Evolutionary conservation across 176 grass and related monocot species (phyloP).

Genomic region (Zea mays): Zm-B73-REFERENCE-NAM-5.0 NC_050098.1:227299001-227299500

Average conservation of each 20-base stretch:
- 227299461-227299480: conserved; percentile 18
- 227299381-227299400: conserved; percentile 9
- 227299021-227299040: conserved; percentile 99
- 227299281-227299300: background rate
- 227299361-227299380: conserved; percentile 19
- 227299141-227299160: conserved; percentile 33
- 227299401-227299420: conserved; percentile 24
- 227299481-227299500: conserved; percentile 41
- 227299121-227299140: conserved; percentile 26
- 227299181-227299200: conserved; percentile 16
- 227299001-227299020: conserved; percentile 73
- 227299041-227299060: conserved; percentile 98
- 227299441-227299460: conserved; percentile 29
- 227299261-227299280: background rate
- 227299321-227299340: background rate
- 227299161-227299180: conserved; percentile 24
- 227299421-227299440: conserved; percentile 13
- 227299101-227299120: conserved; percentile 50
- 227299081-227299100: conserved; percentile 48
- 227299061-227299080: conserved; percentile 75
- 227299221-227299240: background rate
- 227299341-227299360: conserved; percentile 20
- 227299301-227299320: conserved; percentile 27
- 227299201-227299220: conserved; percentile 9
- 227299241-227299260: conserved; percentile 1